Evolutionary conservation across 306 rosid genomes (phyloP), one percentile per base, ranked within the genome.

Genomic region (Vigna reflexopilosa): DNA sequence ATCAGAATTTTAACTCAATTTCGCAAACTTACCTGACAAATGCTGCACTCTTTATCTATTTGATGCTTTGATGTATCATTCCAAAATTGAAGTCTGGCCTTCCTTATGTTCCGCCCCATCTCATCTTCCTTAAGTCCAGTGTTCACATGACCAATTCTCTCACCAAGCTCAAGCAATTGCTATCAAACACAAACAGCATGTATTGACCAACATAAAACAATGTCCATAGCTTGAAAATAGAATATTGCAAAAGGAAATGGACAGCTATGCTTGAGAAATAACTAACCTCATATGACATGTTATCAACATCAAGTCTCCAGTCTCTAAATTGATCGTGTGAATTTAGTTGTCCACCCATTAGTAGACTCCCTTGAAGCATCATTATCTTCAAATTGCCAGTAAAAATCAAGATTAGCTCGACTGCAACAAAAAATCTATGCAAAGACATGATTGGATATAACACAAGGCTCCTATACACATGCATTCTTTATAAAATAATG

Each of bases 161-260:
- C 99, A 11, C 99, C 87, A 1, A 96, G 90, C 76, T 90, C 99
- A 11, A 96, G 96, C 81, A 96, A 84, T 82, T 96, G 90, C 99
- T 96, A 72, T 78, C 68, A 80, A 69, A 44, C 44, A 63, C 16
- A 87, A 81, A 19, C 45, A 56, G 73, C n/a, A 55, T 58, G 81
- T 14, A 71, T 76, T 2, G 3, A 67, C 24, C 77, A 49, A 63
- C 67, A 67, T 69, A 32, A 47, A 70, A 61, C 30, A 34, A 32
- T 67, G 49, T 11, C 26, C 44, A 67, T 42, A 15, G 17, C 55
- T 9, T 62, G 48, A 34, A 9, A 8, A 52, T 63, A 48, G 45
- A 61, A 36, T n/a, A 70, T 24, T 44, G 15, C 44, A 38, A 20
- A 17, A 78, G 28, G 49, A 73, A 9, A 63, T 64, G 19, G 26